These are phyloP conservation scores for Bipolaris bicolor DNA, from an alignment of 2,329 filamentous ascomycete genomes.

Conservation along the genomic window DNA sequence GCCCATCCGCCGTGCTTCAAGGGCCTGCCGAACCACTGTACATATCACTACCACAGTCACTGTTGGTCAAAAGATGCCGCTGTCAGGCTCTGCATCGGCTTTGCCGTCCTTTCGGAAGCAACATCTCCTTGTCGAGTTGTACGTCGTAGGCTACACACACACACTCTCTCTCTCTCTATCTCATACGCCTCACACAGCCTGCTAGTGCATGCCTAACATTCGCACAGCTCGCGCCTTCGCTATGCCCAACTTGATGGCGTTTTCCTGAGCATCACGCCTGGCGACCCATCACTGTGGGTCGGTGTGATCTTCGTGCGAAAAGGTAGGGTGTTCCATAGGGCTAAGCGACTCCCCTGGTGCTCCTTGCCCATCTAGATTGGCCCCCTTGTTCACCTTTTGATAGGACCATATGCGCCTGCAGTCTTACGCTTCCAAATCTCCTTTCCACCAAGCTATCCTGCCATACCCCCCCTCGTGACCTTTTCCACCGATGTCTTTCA, in stretches of 20 bases:
- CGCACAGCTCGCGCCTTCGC: slow-evolving; percentile 74
- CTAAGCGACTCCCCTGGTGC: slow-evolving; percentile 18
- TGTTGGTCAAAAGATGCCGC: slow-evolving; percentile 28
- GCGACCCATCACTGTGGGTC: slow-evolving; percentile 81
- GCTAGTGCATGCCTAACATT: slow-evolving; percentile 31
- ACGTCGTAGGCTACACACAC: slow-evolving; percentile 44
- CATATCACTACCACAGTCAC: slow-evolving; percentile 6
- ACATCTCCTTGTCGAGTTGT: slow-evolving; percentile 84
- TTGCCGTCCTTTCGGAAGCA: slow-evolving; percentile 68
- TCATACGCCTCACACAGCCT: slow-evolving; percentile 11
- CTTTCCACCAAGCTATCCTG: slow-evolving; percentile 82
- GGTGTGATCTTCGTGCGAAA: slow-evolving; percentile 91
- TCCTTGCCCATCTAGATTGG: slow-evolving; percentile 8
- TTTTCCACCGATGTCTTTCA: slow-evolving; percentile 96
- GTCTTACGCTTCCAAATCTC: slow-evolving; percentile 89
- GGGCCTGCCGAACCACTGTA: slow-evolving; percentile 7
- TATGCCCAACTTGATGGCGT: slow-evolving; percentile 83
- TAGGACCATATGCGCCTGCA: slow-evolving; percentile 87
- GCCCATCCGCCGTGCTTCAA: slow-evolving; percentile 10
- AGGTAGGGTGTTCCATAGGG: slow-evolving; percentile 60
- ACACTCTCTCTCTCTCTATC: too few relatives aligned
- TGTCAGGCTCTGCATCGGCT: slow-evolving; percentile 30
- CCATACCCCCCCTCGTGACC: slow-evolving; percentile 79
- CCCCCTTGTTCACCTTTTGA: slow-evolving; percentile 34
- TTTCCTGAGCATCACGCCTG: slow-evolving; percentile 82